A percentile compares a stretch with the other conserved stretches of the same genome.
Conservation (phyloP, 140 eudicot species). For the Stevia rebaudiana region DNA sequence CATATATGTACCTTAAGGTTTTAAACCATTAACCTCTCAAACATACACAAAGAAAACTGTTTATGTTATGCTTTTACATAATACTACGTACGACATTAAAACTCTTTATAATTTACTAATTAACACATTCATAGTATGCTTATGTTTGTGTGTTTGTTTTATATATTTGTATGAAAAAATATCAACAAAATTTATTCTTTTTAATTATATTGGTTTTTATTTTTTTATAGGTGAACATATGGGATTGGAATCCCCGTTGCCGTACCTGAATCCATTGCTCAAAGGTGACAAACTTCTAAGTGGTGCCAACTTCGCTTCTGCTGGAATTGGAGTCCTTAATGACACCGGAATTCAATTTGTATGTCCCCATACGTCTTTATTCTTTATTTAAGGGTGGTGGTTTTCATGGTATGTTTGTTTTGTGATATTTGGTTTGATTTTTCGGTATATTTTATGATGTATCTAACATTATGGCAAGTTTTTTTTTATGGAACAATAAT, state of each 20-base stretch:
- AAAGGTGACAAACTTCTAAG: slow-evolving; percentile 32
- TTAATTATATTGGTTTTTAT: neutral
- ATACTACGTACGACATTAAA: neutral
- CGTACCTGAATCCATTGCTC: slow-evolving; percentile 41
- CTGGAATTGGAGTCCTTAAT: slow-evolving; percentile 53
- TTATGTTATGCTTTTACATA: neutral
- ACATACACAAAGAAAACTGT: no score
- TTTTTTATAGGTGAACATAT: slow-evolving; percentile 32
- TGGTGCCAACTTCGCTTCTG: slow-evolving; percentile 64
- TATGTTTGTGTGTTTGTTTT: neutral
- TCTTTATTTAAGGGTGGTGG: neutral
- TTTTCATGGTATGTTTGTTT: no score
- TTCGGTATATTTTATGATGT: no score
- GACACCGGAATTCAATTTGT: slow-evolving; percentile 58
- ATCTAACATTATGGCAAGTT: no score
- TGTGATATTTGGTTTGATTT: no score
- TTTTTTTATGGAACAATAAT: no score
- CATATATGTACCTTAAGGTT: no score
- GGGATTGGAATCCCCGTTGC: slow-evolving; percentile 48
- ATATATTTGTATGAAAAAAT: neutral
- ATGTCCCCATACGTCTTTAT: slow-evolving; percentile 20
- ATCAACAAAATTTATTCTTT: neutral
- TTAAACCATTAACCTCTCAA: no score
- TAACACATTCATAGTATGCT: no score
- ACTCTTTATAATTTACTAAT: no score